These are phyloP conservation scores for Suhomyces prunicola DNA, from an alignment of 805 yeast genomes.

Conservation along the genomic window DNA sequence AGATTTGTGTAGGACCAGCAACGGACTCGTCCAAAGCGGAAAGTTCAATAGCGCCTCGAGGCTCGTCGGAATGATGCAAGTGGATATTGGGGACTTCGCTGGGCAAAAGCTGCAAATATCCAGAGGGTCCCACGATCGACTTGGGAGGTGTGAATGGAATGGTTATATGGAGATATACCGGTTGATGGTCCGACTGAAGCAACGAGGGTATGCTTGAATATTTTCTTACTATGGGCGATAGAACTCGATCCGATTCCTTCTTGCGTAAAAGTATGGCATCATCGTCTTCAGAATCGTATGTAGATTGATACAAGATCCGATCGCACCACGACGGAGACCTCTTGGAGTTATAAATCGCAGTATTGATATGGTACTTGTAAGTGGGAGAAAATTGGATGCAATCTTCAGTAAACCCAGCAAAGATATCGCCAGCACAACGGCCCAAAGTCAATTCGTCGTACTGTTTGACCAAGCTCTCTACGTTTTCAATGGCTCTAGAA, in stretches of 20 bases:
- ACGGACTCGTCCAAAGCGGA: constrained; percentile 17
- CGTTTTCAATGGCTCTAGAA: constrained; percentile 8
- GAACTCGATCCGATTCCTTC: not conserved
- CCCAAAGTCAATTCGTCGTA: constrained; percentile 53
- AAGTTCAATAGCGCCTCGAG: constrained; percentile 4
- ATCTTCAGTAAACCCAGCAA: constrained; percentile 66
- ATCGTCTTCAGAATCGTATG: constrained; percentile 20
- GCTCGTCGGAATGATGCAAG: not conserved
- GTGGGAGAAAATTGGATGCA: constrained; percentile 72
- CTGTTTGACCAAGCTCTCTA: constrained; percentile 21
- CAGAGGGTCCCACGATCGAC: constrained; percentile 23
- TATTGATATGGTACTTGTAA: constrained; percentile 59
- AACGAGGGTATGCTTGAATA: constrained; percentile 52
- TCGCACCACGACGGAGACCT: constrained; percentile 92
- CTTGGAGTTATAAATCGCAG: constrained; percentile 51
- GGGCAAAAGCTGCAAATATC: constrained; percentile 30
- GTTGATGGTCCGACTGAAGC: constrained; percentile 72
- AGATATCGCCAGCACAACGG: constrained; percentile 41
- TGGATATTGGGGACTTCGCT: constrained; percentile 5
- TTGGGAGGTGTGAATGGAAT: constrained; percentile 45
- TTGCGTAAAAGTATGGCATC: not conserved
- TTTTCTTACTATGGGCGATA: constrained; percentile 24
- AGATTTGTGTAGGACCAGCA: constrained; percentile 41
- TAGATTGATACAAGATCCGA: constrained; percentile 60
- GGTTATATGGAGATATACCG: constrained; percentile 56